Evolutionary conservation across 179 eudicot species (phyloP).

Genomic region (Camellia oleifera): DNA sequence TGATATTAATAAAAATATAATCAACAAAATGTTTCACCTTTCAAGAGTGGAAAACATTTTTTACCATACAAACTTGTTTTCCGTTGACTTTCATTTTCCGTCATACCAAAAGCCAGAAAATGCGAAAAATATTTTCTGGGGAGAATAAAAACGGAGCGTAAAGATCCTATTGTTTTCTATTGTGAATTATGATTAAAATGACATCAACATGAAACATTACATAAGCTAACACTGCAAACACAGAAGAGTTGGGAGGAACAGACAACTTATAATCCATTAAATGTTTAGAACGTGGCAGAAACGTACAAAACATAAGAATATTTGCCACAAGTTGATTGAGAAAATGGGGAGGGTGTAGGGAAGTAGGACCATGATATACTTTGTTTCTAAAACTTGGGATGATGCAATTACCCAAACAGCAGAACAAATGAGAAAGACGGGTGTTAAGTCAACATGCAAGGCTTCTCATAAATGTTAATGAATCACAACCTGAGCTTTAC

Average conservation of each 20-base stretch:
- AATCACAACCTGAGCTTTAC: not conserved
- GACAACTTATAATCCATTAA: not conserved
- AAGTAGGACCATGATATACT: not conserved
- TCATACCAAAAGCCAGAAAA: too few relatives aligned
- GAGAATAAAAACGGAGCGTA: too few relatives aligned
- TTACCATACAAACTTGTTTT: too few relatives aligned
- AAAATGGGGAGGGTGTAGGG: not conserved
- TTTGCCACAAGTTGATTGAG: not conserved
- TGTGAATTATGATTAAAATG: too few relatives aligned
- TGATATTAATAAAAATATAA: too few relatives aligned
- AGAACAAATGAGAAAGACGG: not conserved
- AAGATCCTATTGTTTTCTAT: too few relatives aligned
- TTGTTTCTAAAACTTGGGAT: not conserved
- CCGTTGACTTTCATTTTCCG: too few relatives aligned
- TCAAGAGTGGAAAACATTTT: too few relatives aligned
- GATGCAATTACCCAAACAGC: not conserved
- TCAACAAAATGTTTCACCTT: too few relatives aligned
- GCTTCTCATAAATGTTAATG: not conserved
- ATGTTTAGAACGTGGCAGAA: not conserved
- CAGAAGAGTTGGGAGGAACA: slow-evolving; percentile 1
- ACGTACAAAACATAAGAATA: not conserved
- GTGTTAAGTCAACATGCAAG: too few relatives aligned
- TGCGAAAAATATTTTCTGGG: too few relatives aligned
- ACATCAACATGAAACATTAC: not conserved
- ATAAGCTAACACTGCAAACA: not conserved